phyloP scores from a whole-genome alignment of 805 yeast genomes.

The Spathaspora passalidarum region DNA sequence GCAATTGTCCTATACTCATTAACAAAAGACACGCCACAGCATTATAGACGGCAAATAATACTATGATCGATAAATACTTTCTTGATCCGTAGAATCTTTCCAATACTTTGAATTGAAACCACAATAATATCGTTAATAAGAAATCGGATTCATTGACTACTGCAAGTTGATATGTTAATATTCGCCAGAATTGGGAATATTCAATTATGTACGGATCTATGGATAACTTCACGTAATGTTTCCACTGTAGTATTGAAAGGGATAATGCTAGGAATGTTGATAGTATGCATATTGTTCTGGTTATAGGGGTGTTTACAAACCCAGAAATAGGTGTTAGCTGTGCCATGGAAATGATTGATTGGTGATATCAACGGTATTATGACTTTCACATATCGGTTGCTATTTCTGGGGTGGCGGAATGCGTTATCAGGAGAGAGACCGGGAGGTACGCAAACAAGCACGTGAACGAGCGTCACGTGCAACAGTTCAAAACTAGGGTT shows the following conservation, averaged over 20 bases:
- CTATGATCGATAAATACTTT: constrained; percentile 47
- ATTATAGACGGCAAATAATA: constrained; percentile 48
- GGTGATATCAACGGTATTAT: not conserved
- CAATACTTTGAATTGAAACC: constrained; percentile 52
- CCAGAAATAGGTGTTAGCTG: constrained; percentile 42
- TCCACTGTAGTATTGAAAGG: constrained; percentile 43
- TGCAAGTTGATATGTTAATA: constrained; percentile 47
- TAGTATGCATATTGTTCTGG: constrained; percentile 31
- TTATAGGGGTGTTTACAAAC: constrained; percentile 43
- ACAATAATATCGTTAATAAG: constrained; percentile 39
- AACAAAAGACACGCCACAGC: constrained; percentile 33
- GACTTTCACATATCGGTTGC: no score
- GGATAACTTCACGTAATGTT: constrained; percentile 40
- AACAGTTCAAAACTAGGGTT: not conserved
- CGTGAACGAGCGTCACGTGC: not conserved
- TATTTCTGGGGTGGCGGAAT: not conserved
- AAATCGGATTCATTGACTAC: constrained; percentile 61
- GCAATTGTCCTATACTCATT: constrained; percentile 42
- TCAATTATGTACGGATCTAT: constrained; percentile 53
- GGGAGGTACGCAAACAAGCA: not conserved
- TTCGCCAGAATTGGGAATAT: constrained; percentile 59
- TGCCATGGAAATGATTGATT: constrained; percentile 19
- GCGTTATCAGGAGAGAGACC: not conserved
- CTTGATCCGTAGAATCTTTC: constrained; percentile 59
- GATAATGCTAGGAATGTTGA: constrained; percentile 37